Conservation (phyloP, 371 early-diverging fungal species). For the Mortierella sp. region DNA sequence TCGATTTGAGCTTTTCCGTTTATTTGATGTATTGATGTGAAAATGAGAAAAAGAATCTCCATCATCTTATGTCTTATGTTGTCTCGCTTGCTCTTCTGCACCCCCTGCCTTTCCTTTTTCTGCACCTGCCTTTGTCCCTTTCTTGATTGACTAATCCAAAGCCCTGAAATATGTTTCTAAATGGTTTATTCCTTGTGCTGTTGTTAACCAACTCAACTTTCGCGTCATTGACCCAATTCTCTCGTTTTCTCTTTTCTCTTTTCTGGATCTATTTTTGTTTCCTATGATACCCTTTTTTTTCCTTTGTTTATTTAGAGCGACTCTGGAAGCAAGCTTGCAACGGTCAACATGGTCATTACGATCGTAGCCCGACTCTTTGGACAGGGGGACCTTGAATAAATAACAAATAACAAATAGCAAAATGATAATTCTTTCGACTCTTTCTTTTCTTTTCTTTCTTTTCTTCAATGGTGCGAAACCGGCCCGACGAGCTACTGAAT, state of each 20-base stretch:
- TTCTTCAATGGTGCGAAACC: background rate
- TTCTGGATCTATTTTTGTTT: slow-evolving; percentile 11
- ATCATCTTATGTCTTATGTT: too few relatives aligned
- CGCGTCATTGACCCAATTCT: too few relatives aligned
- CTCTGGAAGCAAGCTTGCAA: slow-evolving; percentile 52
- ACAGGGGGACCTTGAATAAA: slow-evolving; percentile 58
- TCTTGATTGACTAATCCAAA: background rate
- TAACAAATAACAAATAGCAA: background rate
- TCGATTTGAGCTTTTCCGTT: background rate
- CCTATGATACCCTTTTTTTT: background rate
- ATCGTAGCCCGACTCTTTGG: slow-evolving; percentile 60
- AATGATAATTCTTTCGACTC: background rate
- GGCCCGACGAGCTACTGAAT: background rate
- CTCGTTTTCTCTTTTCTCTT: background rate
- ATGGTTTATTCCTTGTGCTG: background rate
- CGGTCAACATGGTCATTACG: slow-evolving; percentile 60
- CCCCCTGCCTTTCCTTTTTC: background rate
- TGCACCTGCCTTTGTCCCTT: too few relatives aligned
- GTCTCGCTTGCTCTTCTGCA: too few relatives aligned
- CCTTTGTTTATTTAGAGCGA: slow-evolving; percentile 23
- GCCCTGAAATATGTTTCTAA: background rate
- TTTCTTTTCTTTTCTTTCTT: background rate
- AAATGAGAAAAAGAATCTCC: slow-evolving; percentile 2
- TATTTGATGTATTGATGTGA: background rate
- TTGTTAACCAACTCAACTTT: background rate